Conservation (phyloP, 176 grass and related monocot genomes). For the Hordeum marinum region DNA sequence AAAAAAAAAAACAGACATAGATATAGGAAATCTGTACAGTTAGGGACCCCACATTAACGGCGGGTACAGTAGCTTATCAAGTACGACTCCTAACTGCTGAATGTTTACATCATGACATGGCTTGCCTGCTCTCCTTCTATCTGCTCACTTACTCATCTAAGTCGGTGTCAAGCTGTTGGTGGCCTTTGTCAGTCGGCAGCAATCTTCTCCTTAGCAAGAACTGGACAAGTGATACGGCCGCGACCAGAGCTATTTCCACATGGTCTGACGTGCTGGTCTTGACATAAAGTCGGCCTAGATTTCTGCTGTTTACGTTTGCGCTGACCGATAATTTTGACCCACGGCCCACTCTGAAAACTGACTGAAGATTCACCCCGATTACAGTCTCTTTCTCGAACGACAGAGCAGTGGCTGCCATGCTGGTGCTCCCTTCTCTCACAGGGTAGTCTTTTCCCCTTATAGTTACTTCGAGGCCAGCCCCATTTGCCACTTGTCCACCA, state of each 20-base stretch:
- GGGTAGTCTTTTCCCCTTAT: slow-evolving; percentile 75
- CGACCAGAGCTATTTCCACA: slow-evolving; percentile 54
- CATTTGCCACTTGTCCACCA: slow-evolving; percentile 64
- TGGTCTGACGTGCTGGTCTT: slow-evolving; percentile 77
- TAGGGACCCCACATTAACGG: slow-evolving; percentile 12
- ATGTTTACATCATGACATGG: background rate
- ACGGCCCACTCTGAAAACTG: slow-evolving; percentile 62
- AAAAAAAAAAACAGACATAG: background rate
- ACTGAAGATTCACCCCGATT: slow-evolving; percentile 53
- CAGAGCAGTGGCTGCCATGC: slow-evolving; percentile 36
- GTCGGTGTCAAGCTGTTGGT: slow-evolving; percentile 13
- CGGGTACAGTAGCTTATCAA: background rate
- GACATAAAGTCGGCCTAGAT: slow-evolving; percentile 55
- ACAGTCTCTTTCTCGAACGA: slow-evolving; percentile 68
- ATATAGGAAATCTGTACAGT: slow-evolving; percentile 35
- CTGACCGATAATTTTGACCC: slow-evolving; percentile 57
- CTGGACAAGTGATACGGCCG: slow-evolving; percentile 54
- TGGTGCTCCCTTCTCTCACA: slow-evolving; percentile 67
- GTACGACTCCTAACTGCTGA: background rate
- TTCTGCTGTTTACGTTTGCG: slow-evolving; percentile 77
- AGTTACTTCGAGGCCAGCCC: slow-evolving; percentile 60
- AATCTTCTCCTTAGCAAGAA: slow-evolving; percentile 58
- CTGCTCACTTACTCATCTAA: slow-evolving; percentile 22
- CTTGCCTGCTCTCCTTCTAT: background rate
- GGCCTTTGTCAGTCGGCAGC: slow-evolving; percentile 10